Evolutionary conservation across 202 grass and related monocot genomes (phyloP).

Genomic region (Miscanthus sacchariflorus): DNA sequence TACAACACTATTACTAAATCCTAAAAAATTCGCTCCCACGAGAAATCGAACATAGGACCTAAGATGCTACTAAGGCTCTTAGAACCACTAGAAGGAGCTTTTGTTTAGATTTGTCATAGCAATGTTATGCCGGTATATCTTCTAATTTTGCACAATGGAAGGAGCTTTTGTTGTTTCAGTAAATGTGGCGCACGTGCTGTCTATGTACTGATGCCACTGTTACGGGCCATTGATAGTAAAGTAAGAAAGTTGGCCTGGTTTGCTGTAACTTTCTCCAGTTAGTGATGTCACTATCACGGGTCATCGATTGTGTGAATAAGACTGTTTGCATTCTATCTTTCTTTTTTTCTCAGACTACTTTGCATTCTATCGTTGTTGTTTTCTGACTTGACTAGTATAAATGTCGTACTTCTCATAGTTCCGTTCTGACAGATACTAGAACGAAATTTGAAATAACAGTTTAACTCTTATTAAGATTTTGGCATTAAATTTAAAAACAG

Average conservation of each 20-base stretch:
- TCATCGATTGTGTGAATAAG: not conserved
- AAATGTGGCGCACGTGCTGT: not conserved
- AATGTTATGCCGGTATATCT: not conserved
- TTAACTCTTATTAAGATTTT: not conserved
- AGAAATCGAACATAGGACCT: no score
- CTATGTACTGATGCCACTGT: not conserved
- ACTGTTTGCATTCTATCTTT: not conserved
- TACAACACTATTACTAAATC: no score
- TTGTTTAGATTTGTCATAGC: conserved; percentile 6
- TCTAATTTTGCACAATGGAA: not conserved
- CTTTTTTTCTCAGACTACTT: not conserved
- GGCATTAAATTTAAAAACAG: not conserved
- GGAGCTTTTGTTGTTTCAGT: conserved; percentile 10
- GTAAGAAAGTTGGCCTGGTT: not conserved
- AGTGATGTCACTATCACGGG: not conserved
- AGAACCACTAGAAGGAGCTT: no score
- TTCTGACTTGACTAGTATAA: no score
- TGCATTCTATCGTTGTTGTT: not conserved
- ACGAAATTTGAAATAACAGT: no score
- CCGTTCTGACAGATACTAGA: not conserved
- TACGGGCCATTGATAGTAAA: not conserved
- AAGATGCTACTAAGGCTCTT: no score
- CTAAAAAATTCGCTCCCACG: no score
- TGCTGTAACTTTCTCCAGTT: not conserved
- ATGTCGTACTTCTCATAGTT: no score